A percentile compares a stretch with the other conserved stretches of the same genome.
Evolutionary conservation across 495 filamentous ascomycete genomes (phyloP).

Genomic region (Beverwykella pulmonaria): DNA sequence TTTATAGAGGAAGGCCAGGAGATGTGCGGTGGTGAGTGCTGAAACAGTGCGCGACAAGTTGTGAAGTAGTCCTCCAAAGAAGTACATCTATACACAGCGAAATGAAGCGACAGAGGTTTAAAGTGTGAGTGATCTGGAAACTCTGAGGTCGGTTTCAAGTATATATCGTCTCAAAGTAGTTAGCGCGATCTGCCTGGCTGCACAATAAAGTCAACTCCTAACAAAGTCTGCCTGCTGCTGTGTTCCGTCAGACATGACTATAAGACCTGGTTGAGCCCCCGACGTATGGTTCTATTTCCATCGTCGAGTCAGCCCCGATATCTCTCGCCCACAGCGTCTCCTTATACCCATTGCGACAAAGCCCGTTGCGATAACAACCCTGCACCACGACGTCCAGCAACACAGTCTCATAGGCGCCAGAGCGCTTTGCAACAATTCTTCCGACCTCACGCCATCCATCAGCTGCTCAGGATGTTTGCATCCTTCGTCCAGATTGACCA

Average conservation of each 20-base stretch:
- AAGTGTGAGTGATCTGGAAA: too few relatives aligned
- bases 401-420: not conserved
- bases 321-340: not conserved
- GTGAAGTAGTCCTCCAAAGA: too few relatives aligned
- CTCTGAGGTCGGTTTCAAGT: too few relatives aligned
- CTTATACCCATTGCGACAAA: slow-evolving; percentile 11
- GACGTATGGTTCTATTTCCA: not conserved
- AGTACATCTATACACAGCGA: too few relatives aligned
- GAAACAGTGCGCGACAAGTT: too few relatives aligned
- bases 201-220: not conserved
- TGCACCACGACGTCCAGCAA: not conserved
- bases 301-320: not conserved
- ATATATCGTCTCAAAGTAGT: not conserved
- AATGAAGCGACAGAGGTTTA: too few relatives aligned
- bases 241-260: slow-evolving; percentile 19
- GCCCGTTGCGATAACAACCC: slow-evolving; percentile 12
- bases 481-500: not conserved
- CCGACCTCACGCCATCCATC: slow-evolving; percentile 20
- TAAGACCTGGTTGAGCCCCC: slow-evolving; percentile 1
- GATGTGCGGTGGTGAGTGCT: not conserved
- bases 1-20: slow-evolving; percentile 1
- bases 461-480: slow-evolving; percentile 6
- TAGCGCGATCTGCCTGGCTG: not conserved
- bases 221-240: slow-evolving; percentile 2
- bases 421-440: not conserved